phyloP scores from a whole-genome alignment of 2,329 filamentous ascomycete genomes.

The Cadophora luteo-olivacea region DNA sequence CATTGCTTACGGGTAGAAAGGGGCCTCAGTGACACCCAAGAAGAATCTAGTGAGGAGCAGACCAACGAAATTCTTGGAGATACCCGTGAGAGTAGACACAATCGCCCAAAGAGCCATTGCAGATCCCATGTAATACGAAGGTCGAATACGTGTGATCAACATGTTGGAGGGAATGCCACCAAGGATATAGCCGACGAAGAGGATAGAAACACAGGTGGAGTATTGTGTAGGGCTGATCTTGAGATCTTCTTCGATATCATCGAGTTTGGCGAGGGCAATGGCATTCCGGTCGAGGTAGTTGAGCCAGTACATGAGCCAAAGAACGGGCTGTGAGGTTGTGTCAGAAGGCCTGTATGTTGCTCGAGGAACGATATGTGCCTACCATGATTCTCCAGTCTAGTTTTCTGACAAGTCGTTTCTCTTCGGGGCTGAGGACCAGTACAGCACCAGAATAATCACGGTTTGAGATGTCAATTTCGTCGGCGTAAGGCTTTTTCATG shows the following conservation, averaged over 20 bases:
- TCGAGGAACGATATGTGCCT: background rate
- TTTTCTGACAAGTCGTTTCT: slow-evolving; percentile 16
- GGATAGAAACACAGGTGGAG: slow-evolving; percentile 41
- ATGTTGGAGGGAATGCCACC: slow-evolving; percentile 49
- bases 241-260: slow-evolving; percentile 31
- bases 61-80: slow-evolving; percentile 49
- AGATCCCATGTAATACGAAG: slow-evolving; percentile 50
- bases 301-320: slow-evolving; percentile 42
- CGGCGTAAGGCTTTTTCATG: slow-evolving; percentile 9
- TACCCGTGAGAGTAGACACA: slow-evolving; percentile 55
- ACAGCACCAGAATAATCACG: slow-evolving; percentile 20
- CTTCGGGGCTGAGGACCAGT: slow-evolving; percentile 1
- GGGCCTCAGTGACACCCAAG: slow-evolving; percentile 31
- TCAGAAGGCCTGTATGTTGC: no score
- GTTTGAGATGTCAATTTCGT: background rate
- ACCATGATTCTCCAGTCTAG: slow-evolving; percentile 22
- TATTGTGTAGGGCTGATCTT: slow-evolving; percentile 45
- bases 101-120: slow-evolving; percentile 57
- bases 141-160: slow-evolving; percentile 46
- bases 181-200: slow-evolving; percentile 41
- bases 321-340: slow-evolving; percentile 31
- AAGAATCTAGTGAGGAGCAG: slow-evolving; percentile 48
- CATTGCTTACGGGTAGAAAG: slow-evolving; percentile 48
- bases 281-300: slow-evolving; percentile 46
- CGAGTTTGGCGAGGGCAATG: slow-evolving; percentile 28